Evolutionary conservation across 805 yeast genomes (phyloP), one percentile per base, ranked within the genome.

Genomic region (Suhomyces tanzawaensis): DNA sequence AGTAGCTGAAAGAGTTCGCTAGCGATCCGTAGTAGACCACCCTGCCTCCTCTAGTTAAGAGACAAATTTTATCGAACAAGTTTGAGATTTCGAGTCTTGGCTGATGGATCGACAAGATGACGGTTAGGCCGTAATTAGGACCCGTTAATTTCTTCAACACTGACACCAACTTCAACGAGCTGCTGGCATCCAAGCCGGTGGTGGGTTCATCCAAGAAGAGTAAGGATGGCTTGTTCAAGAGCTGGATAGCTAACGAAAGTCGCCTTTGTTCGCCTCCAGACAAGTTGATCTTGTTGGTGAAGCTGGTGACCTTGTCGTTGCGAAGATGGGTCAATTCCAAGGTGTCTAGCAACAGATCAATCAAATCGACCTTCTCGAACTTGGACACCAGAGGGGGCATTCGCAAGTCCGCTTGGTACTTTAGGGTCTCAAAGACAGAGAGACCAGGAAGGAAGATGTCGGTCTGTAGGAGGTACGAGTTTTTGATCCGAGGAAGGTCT

Each of bases 231-330:
- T 45, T 47, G 35, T 41, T 46, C 27, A 57, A 45, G 21, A 57
- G 46, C 38, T 57, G 61, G 15, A 55, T 47, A 3, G 61, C 61
- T 15, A 57, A 39, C 11, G 58, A 52, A 13, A 48, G 40, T 9
- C 61, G 37, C 19, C 61, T 29, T 31, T 57, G 61, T 29, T 57
- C 61, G 2, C 61, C 61, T 4, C 61, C 61, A 3, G 59, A 54
- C 7, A 57, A 40, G 29, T 42, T 48, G 34, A 48, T 45, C 11
- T 31, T 38, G 11, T 46, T 47, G 4, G 52, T 37, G 36, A 56
- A 56, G 1, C 57, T 44, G 21, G 40, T 36, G 17, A 56, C 52
- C 13, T 48, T 40, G 27, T 44, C 50, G 15, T 49, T 18, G 9
- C 35, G 35, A 18, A 56, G 46, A 31, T 42, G 52, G 16, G 42